A percentile compares a stretch with the other conserved stretches of the same genome.
Conservation (phyloP, 495 filamentous ascomycete genomes). For the Xylaria flabelliformis region DNA sequence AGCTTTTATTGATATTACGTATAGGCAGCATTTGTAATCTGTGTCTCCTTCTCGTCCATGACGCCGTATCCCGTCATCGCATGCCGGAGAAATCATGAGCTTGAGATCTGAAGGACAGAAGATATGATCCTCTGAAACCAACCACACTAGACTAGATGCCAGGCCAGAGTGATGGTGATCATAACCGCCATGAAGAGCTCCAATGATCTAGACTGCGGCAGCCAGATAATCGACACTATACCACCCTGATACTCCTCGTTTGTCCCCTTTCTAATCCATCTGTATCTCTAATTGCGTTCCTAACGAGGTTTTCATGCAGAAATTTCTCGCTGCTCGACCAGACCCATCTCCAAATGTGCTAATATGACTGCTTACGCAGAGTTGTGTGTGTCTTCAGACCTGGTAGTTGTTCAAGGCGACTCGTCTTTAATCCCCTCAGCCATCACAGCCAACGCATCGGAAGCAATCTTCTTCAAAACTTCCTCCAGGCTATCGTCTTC, state of each 20-base stretch:
- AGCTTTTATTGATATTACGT: background rate
- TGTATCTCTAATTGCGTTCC: background rate
- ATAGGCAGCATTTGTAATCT: constrained; percentile 3
- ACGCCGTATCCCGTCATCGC: constrained; percentile 12
- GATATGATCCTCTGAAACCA: background rate
- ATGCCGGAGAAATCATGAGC: background rate
- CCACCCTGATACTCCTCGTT: background rate
- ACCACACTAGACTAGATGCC: background rate
- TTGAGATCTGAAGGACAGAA: too few species aligned
- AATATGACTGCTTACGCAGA: background rate
- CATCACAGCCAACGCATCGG: constrained; percentile 1
- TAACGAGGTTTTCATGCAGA: background rate
- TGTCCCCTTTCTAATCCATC: background rate
- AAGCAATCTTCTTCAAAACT: constrained; percentile 12
- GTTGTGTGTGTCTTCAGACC: background rate
- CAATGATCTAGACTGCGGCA: background rate
- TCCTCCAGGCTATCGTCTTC: background rate
- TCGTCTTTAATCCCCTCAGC: background rate
- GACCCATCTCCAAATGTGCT: background rate
- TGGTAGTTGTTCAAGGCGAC: background rate
- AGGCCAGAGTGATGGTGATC: background rate
- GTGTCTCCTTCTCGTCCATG: background rate
- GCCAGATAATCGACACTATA: background rate
- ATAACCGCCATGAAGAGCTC: background rate
- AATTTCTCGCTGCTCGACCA: background rate